These are phyloP conservation scores for Cadophora luteo-olivacea DNA, from an alignment of 2,329 filamentous ascomycete genomes.

Conservation along the genomic window DNA sequence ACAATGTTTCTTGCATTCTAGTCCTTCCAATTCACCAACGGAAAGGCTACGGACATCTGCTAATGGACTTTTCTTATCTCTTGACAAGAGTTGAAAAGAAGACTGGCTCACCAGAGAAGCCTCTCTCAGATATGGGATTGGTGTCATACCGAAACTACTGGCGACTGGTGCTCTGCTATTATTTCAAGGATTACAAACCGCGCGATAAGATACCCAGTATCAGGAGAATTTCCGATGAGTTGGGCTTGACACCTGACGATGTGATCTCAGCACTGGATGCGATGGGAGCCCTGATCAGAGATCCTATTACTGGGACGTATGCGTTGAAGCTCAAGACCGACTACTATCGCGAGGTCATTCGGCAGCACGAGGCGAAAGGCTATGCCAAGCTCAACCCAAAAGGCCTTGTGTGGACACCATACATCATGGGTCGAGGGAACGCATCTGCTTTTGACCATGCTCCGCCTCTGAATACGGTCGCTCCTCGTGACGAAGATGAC, in stretches of 20 bases:
- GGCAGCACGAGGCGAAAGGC: conserved; percentile 86
- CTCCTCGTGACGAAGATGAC: conserved; percentile 65
- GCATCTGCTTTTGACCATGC: conserved; percentile 83
- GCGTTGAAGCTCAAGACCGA: conserved; percentile 85
- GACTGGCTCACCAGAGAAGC: conserved; percentile 95
- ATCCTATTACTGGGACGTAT: conserved; percentile 87
- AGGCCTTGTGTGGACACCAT: conserved; percentile 91
- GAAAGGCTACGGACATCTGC: conserved; percentile 93
- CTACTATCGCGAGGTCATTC: conserved; percentile 87
- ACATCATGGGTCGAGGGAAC: conserved; percentile 90
- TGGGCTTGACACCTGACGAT: conserved; percentile 95
- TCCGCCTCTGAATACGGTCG: conserved; percentile 83
- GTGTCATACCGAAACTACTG: conserved; percentile 98
- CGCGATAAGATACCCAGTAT: conserved; percentile 62
- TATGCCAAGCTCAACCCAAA: conserved; percentile 85
- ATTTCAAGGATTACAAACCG: conserved; percentile 70
- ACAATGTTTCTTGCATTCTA: conserved; percentile 97
- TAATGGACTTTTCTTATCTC: conserved; percentile 98
- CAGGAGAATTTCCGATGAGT: conserved; percentile 80
- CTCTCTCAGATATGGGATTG: conserved; percentile 95
- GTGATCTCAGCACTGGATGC: conserved; percentile 94
- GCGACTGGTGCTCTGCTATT: conserved; percentile 86
- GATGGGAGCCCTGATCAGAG: conserved; percentile 84
- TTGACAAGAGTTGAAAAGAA: conserved; percentile 92
- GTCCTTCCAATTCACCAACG: conserved; percentile 96